These are phyloP conservation scores for Pueraria montana DNA, from an alignment of 306 rosid genomes.

Conservation along the genomic window DNA sequence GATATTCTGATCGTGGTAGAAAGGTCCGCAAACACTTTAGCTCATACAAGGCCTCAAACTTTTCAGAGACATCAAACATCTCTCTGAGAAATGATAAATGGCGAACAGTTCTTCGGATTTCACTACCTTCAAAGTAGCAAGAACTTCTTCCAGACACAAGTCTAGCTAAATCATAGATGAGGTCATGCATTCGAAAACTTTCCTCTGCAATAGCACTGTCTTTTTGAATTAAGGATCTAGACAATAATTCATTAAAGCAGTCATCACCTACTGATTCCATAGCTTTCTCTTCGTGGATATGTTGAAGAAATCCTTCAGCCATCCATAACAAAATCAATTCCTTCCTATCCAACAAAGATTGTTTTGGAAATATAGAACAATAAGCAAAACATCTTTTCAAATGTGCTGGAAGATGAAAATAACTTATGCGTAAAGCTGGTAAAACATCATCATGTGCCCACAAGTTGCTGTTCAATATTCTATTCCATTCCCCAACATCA, in stretches of 20 bases:
- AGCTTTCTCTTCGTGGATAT: background rate
- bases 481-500: constrained; percentile 56
- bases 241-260: background rate
- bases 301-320: constrained; percentile 34
- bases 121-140: no score
- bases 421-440: no score
- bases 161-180: no score
- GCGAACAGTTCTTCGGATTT: background rate
- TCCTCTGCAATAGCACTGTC: background rate
- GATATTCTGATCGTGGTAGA: background rate
- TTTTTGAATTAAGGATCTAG: constrained; percentile 12
- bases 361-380: constrained; percentile 49
- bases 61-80: background rate
- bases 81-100: constrained; percentile 4
- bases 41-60: background rate
- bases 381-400: constrained; percentile 22
- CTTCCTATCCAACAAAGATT: no score
- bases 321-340: constrained; percentile 24
- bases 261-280: background rate
- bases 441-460: no score
- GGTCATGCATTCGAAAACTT: background rate
- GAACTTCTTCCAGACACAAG: no score
- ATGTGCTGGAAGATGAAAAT: no score
- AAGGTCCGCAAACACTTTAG: constrained; percentile 11
- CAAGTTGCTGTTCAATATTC: constrained; percentile 29